Conservation (phyloP, 2,329 filamentous ascomycete genomes). For the Xylaria sp. region DNA sequence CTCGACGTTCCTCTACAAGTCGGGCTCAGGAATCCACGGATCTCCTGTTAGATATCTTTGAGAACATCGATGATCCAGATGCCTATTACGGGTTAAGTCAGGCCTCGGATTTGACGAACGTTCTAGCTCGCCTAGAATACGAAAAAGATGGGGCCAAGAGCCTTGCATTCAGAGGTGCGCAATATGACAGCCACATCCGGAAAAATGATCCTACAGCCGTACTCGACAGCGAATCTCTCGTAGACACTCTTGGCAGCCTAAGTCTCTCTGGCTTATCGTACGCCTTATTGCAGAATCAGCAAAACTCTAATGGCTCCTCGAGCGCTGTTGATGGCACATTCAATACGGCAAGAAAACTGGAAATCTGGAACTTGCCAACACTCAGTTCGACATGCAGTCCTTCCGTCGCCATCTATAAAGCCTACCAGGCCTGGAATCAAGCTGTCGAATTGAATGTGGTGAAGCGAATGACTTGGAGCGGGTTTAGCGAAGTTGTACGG, state of each 20-base stretch:
- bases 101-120: constrained; percentile 77
- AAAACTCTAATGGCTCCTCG: constrained; percentile 66
- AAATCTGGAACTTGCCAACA: constrained; percentile 90
- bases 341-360: constrained; percentile 80
- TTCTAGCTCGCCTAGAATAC: constrained; percentile 86
- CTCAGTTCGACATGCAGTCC: constrained; percentile 71
- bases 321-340: constrained; percentile 77
- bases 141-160: constrained; percentile 89
- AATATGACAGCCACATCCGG: constrained; percentile 86
- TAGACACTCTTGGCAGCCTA: constrained; percentile 80
- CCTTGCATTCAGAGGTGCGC: constrained; percentile 88
- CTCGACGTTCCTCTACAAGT: constrained; percentile 72
- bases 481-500: constrained; percentile 69
- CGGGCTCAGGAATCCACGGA: constrained; percentile 68
- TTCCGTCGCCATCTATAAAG: constrained; percentile 78
- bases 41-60: constrained; percentile 83
- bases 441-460: constrained; percentile 67
- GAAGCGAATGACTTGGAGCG: constrained; percentile 68
- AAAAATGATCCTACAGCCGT: constrained; percentile 64
- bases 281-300: constrained; percentile 76
- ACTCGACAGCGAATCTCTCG: constrained; percentile 73
- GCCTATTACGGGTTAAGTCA: constrained; percentile 93
- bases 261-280: constrained; percentile 89
- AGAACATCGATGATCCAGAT: constrained; percentile 94
- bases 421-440: constrained; percentile 81